phyloP scores from a whole-genome alignment of 352 stramenopile species.

The Pythium rishiriense region DNA sequence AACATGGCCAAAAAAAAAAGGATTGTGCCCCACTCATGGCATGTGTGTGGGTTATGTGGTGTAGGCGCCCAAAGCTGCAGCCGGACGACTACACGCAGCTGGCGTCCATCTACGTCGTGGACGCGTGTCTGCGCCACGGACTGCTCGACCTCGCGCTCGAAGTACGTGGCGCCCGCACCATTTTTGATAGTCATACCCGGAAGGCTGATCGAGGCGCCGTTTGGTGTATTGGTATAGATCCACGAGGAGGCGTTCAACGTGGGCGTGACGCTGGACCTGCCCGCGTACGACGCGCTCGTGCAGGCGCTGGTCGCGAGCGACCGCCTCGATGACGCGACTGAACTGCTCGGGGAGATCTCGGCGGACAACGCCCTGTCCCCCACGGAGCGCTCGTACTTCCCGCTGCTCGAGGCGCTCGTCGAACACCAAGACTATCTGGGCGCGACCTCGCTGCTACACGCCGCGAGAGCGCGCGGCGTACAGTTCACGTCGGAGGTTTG shows the following conservation, averaged over 20 bases:
- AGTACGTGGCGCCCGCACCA: no score
- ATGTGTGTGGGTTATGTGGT: no score
- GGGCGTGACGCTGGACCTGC: conserved; percentile 32
- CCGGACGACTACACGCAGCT: conserved; percentile 38
- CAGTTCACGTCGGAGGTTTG: conserved; percentile 31
- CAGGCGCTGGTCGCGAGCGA: conserved; percentile 31
- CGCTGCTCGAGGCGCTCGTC: conserved; percentile 27
- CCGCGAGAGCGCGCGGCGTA: conserved; percentile 21
- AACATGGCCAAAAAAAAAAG: no score
- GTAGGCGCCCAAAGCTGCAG: conserved; percentile 21
- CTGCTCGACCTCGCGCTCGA: conserved; percentile 31
- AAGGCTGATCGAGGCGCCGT: no score
- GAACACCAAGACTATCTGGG: conserved; percentile 26
- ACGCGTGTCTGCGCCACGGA: conserved; percentile 37
- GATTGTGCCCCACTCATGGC: no score
- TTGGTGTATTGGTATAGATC: conserved; percentile 17
- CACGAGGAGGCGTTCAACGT: conserved; percentile 38
- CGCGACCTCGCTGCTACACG: conserved; percentile 23
- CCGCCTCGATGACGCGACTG: conserved; percentile 27
- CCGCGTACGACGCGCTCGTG: conserved; percentile 34
- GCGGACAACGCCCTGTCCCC: conserved; percentile 27
- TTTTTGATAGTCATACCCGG: no score
- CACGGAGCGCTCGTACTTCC: conserved; percentile 30
- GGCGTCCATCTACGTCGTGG: conserved; percentile 38
- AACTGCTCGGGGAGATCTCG: conserved; percentile 30